Percentiles rank a stretch among this genome's conserved stretches.
Conservation (phyloP, 2,329 filamentous ascomycete genomes). For the Colletotrichum orbiculare region DNA sequence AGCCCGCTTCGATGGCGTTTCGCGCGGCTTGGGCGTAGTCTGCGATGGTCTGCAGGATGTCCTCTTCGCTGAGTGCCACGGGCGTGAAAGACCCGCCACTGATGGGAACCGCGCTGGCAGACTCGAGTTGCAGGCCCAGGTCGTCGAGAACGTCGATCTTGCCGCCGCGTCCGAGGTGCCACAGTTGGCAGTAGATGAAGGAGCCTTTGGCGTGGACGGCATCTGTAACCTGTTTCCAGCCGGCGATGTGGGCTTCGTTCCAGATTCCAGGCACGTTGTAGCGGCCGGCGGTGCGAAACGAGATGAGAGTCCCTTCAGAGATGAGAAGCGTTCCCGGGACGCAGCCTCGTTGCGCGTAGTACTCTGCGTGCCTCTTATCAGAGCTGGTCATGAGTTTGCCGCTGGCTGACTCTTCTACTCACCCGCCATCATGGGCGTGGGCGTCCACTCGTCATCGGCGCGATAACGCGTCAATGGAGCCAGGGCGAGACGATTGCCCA, state of each 20-base stretch:
- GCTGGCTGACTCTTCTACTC: neutral
- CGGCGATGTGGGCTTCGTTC: slow-evolving; percentile 64
- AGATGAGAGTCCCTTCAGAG: slow-evolving; percentile 67
- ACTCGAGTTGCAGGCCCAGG: slow-evolving; percentile 63
- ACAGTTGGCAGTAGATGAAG: slow-evolving; percentile 73
- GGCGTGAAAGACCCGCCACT: slow-evolving; percentile 64
- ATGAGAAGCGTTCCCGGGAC: slow-evolving; percentile 61
- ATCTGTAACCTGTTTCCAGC: slow-evolving; percentile 70
- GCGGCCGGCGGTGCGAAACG: slow-evolving; percentile 57
- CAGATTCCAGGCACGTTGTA: slow-evolving; percentile 67
- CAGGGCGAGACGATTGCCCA: slow-evolving; percentile 39
- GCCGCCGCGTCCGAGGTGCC: slow-evolving; percentile 69
- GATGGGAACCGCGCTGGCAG: slow-evolving; percentile 51
- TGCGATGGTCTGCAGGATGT: slow-evolving; percentile 72
- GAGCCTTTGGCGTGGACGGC: slow-evolving; percentile 72
- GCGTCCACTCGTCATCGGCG: slow-evolving; percentile 38
- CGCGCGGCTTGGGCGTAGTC: slow-evolving; percentile 68
- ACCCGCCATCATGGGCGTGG: slow-evolving; percentile 37
- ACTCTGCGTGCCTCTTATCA: slow-evolving; percentile 34
- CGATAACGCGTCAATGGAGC: slow-evolving; percentile 41
- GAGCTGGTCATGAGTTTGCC: neutral
- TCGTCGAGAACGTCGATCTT: slow-evolving; percentile 44
- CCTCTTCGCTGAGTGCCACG: slow-evolving; percentile 71
- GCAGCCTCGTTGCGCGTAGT: slow-evolving; percentile 45
- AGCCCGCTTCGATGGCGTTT: slow-evolving; percentile 70